Evolutionary conservation across 2,329 filamentous ascomycete species (phyloP).

Genomic region (Neonectria sp.): DNA sequence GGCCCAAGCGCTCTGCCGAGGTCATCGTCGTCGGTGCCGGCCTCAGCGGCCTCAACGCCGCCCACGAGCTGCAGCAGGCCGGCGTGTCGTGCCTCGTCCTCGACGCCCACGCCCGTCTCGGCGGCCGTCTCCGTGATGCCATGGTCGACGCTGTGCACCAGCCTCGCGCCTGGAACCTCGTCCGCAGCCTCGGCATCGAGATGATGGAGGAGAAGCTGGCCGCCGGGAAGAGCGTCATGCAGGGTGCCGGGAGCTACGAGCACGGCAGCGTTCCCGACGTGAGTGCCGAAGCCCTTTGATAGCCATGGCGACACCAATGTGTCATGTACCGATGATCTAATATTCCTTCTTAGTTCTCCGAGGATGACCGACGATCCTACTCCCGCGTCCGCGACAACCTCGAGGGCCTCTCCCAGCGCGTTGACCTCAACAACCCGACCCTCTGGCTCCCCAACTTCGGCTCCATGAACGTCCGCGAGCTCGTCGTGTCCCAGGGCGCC

Average conservation of each 20-base stretch:
- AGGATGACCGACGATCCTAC: slow-evolving; percentile 35
- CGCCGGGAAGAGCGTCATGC: slow-evolving; percentile 22
- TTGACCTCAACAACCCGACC: slow-evolving; percentile 39
- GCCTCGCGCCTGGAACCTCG: slow-evolving; percentile 28
- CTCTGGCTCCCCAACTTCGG: slow-evolving; percentile 36
- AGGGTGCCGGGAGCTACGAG: slow-evolving; percentile 26
- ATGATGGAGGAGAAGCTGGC: slow-evolving; percentile 26
- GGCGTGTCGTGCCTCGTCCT: slow-evolving; percentile 45
- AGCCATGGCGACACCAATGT: background rate
- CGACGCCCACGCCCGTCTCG: slow-evolving; percentile 33
- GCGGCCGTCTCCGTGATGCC: slow-evolving; percentile 34
- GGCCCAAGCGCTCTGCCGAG: slow-evolving; percentile 33
- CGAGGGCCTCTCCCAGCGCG: slow-evolving; percentile 36
- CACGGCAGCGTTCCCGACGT: slow-evolving; percentile 23
- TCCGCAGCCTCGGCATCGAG: slow-evolving; percentile 27
- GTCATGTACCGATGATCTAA: background rate
- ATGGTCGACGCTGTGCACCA: slow-evolving; percentile 42
- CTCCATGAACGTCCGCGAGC: slow-evolving; percentile 37
- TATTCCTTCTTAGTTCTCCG: slow-evolving; percentile 16
- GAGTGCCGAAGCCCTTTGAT: background rate
- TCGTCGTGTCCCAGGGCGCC: slow-evolving; percentile 41
- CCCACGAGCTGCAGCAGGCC: slow-evolving; percentile 39
- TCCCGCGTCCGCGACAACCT: slow-evolving; percentile 36
- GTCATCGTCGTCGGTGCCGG: slow-evolving; percentile 47
- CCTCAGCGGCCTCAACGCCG: slow-evolving; percentile 45